Base-by-base conservation (phyloP, 2,329 filamentous ascomycete genomes). In the Chaetomium globosum region DNA sequence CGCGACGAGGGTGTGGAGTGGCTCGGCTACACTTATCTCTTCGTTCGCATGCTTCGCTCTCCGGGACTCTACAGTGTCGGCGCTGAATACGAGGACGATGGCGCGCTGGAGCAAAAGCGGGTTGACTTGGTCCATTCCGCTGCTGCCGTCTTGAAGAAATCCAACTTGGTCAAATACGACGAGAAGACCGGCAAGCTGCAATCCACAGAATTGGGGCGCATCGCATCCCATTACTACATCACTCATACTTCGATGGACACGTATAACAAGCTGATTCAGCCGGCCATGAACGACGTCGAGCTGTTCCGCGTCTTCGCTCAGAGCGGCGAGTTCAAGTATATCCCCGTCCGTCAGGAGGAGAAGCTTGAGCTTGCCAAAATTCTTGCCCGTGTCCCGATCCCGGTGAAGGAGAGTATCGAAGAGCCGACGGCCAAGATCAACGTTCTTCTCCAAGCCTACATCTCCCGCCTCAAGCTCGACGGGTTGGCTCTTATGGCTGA, bases 341-440 rank as follows among this genome's bases (percentile, higher is more conserved):
- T 99, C 51, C 95, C 95, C 1, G 94, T 99, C 43, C 90, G 95
- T 51, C 93, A 97, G 74, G 95, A 99, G 73, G 95, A 99, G 81
- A 98, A 98, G 81, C 83, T 99, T 36, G 95, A 99, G 77, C 83
- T 99, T 61, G 93, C 93, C 5, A 97, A 98, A 77, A 82, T 99
- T 36, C 83, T 99, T 26, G 89, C 90, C 10, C 86, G 91, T 70
- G 95, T 99, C 0, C 95, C 95, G 1, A 93, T 99, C 63, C 95
- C 95, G 4, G 93, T 99, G 71, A 99, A 99, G 78, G 95, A 99
- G 79, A 92, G 92, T 72, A 93, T 98, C 59, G 95, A 99, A 75
- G 95, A 99, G 78, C 89, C 95, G 1, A 93, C 97, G 70, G 93
- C 93, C 65, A 99, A 99, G 82, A 97, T 99, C 79, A 99, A 99